Conservation (phyloP, 345 rosid genomes). For the Citrus sp. region DNA sequence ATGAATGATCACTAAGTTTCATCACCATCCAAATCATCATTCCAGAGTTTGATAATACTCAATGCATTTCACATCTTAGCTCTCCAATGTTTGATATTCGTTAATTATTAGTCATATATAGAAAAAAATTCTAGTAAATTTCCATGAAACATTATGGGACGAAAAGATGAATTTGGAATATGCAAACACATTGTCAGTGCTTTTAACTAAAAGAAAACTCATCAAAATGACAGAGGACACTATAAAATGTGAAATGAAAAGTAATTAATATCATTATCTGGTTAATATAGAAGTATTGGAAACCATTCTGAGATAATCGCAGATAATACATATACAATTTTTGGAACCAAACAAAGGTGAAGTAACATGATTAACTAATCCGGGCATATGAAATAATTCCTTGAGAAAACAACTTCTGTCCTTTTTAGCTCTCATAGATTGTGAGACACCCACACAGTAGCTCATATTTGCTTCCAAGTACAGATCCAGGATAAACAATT, state of each 20-base stretch:
- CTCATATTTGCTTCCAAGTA: not conserved
- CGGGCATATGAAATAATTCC: not conserved
- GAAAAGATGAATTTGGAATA: not conserved
- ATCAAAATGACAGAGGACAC: not conserved
- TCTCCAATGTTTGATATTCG: not conserved
- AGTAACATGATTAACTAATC: not conserved
- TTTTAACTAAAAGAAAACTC: not conserved
- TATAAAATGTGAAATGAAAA: not conserved
- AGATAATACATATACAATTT: not conserved
- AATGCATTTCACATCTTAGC: not conserved
- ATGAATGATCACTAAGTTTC: not conserved
- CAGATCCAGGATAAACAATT: not conserved
- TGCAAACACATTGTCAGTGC: not conserved
- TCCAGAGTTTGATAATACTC: not conserved
- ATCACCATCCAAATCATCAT: not conserved
- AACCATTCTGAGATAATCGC: not conserved
- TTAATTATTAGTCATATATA: not conserved
- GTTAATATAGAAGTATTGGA: not conserved
- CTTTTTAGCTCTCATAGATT: not conserved
- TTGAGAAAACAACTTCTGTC: not conserved
- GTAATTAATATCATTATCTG: not conserved
- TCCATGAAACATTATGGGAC: no score
- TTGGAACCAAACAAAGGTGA: not conserved
- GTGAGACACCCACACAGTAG: not conserved
- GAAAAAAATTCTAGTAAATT: not conserved